Evolutionary conservation across 768 basidiomycete genomes (phyloP).

Genomic region (Lactifluus hygrophoroides): DNA sequence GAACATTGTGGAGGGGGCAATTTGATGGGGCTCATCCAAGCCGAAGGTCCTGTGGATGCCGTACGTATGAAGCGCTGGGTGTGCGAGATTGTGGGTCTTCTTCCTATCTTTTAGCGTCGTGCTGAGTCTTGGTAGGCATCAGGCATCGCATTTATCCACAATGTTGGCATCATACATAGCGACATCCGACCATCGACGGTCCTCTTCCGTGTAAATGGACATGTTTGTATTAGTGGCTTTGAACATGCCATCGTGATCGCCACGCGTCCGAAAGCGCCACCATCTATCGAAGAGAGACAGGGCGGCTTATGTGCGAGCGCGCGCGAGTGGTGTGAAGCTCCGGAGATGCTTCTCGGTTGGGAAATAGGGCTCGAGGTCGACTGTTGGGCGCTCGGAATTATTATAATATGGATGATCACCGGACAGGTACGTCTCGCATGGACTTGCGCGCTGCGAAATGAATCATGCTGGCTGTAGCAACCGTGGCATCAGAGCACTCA

Average conservation of each 20-base stretch:
- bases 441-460: neutral
- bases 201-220: slow-evolving; percentile 17
- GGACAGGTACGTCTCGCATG: slow-evolving; percentile 12
- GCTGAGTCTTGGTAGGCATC: slow-evolving; percentile 7
- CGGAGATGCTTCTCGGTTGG: slow-evolving; percentile 18
- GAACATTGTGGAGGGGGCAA: slow-evolving; percentile 18
- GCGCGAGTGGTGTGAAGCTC: slow-evolving; percentile 18
- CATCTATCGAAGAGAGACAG: slow-evolving; percentile 3
- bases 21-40: slow-evolving; percentile 13
- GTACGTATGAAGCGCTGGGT: slow-evolving; percentile 13
- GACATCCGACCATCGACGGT: slow-evolving; percentile 14
- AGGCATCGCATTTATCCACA: slow-evolving; percentile 16
- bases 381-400: slow-evolving; percentile 17
- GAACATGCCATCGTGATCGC: slow-evolving; percentile 10
- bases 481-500: neutral
- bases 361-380: slow-evolving; percentile 19
- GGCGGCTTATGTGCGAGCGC: neutral
- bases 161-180: slow-evolving; percentile 16
- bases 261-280: neutral
- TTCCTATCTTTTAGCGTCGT: neutral
- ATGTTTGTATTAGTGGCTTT: slow-evolving; percentile 18
- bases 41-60: slow-evolving; percentile 8
- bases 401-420: slow-evolving; percentile 19
- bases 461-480: neutral
- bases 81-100: slow-evolving; percentile 13